These are phyloP conservation scores for Phlyctochytrium bullatum DNA, from an alignment of 192 early-diverging fungal genomes.

Conservation along the genomic window DNA sequence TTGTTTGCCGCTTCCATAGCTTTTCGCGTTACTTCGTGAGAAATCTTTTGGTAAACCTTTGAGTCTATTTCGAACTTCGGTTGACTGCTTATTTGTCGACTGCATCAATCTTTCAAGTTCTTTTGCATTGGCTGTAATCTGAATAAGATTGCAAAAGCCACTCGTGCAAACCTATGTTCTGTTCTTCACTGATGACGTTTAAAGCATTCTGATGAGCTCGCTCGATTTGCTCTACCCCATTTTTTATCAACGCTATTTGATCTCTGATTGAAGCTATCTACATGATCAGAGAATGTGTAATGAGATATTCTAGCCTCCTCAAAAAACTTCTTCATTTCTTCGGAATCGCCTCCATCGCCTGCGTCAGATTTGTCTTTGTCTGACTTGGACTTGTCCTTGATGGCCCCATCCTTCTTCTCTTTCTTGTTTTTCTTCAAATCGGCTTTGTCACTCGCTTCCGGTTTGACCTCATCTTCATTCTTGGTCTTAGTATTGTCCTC, in stretches of 20 bases:
- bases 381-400: conserved; percentile 15
- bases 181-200: conserved; percentile 50
- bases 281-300: neutral
- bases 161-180: conserved; percentile 32
- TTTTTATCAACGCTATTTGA: conserved; percentile 38
- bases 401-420: conserved; percentile 8
- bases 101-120: conserved; percentile 56
- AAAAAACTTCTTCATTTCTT: conserved; percentile 48
- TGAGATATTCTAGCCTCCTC: conserved; percentile 28
- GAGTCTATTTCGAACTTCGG: conserved; percentile 39
- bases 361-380: conserved; percentile 12
- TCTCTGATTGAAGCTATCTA: conserved; percentile 43
- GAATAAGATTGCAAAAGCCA: neutral
- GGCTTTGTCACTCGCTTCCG: too few species aligned
- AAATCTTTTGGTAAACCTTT: conserved; percentile 26
- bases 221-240: conserved; percentile 42
- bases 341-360: conserved; percentile 23
- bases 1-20: conserved; percentile 54
- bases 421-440: conserved; percentile 8
- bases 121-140: conserved; percentile 31
- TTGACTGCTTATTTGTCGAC: conserved; percentile 40
- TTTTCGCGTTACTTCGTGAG: neutral
- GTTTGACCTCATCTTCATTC: neutral
- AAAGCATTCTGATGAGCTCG: conserved; percentile 46
- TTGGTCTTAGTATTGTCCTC: neutral